Conservation (phyloP, 176 grass and related monocot species). For the Paspalum vaginatum region DNA sequence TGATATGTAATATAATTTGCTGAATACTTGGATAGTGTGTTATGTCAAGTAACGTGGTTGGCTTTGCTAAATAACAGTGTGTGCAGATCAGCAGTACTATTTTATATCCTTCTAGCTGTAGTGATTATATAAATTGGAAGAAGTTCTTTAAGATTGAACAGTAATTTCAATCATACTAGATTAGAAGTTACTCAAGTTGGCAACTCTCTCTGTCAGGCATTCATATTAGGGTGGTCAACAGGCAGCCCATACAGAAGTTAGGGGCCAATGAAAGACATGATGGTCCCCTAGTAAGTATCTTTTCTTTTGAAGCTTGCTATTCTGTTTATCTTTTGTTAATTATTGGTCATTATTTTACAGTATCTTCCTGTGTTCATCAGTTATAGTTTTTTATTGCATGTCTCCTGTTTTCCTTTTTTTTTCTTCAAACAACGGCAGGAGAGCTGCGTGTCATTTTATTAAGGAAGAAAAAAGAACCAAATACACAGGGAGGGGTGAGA, state of each 20-base stretch:
- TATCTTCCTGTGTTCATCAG: neutral
- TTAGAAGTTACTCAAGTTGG: slow-evolving; percentile 29
- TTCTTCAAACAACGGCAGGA: no score
- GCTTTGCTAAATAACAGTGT: slow-evolving; percentile 1
- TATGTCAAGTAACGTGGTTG: neutral
- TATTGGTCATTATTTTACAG: neutral
- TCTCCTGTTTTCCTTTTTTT: no score
- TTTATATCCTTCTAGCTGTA: slow-evolving; percentile 16
- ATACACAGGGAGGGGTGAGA: no score
- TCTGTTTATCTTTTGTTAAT: slow-evolving; percentile 7
- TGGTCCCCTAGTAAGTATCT: slow-evolving; percentile 65
- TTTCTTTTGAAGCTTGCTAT: slow-evolving; percentile 43
- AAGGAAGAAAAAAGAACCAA: no score
- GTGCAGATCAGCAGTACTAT: slow-evolving; percentile 1
- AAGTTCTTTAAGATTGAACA: neutral
- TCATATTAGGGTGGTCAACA: slow-evolving; percentile 55
- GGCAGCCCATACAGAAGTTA: slow-evolving; percentile 57
- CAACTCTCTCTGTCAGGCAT: slow-evolving; percentile 50
- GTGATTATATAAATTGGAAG: neutral
- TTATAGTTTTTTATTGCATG: slow-evolving; percentile 17
- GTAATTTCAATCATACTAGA: slow-evolving; percentile 25
- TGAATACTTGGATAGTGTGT: neutral
- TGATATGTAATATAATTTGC: neutral
- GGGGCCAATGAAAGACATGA: slow-evolving; percentile 77
- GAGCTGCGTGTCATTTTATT: no score